These are phyloP conservation scores for Candida wancherniae DNA, from an alignment of 805 yeast genomes.

Conservation along the genomic window DNA sequence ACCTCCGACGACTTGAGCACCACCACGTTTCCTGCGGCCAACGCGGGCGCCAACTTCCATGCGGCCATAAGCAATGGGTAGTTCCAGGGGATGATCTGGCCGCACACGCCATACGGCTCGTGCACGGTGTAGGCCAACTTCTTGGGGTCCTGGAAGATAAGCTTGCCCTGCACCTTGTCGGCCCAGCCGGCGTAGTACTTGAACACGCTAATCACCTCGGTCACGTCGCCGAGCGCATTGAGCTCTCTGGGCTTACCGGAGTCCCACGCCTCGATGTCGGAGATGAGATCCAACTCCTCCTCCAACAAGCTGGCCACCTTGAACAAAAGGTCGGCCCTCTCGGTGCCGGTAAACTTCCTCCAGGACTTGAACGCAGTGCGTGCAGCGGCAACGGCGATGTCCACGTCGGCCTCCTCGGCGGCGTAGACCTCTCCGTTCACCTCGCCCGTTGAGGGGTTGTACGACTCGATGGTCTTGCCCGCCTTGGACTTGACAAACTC, in stretches of 20 bases:
- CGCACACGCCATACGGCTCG: slow-evolving; percentile 64
- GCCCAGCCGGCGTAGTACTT: slow-evolving; percentile 62
- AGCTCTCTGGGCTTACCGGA: slow-evolving; percentile 43
- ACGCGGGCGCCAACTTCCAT: slow-evolving; percentile 81
- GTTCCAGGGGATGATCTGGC: slow-evolving; percentile 71
- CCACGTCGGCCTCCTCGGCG: slow-evolving; percentile 40
- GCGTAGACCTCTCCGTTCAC: slow-evolving; percentile 38
- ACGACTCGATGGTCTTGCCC: slow-evolving; percentile 35
- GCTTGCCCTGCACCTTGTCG: slow-evolving; percentile 48
- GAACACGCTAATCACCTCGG: slow-evolving; percentile 40
- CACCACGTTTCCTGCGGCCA: slow-evolving; percentile 73
- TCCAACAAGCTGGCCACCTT: slow-evolving; percentile 35
- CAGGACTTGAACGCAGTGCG: slow-evolving; percentile 39
- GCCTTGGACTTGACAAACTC: slow-evolving; percentile 25
- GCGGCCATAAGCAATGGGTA: slow-evolving; percentile 65
- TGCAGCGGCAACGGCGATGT: slow-evolving; percentile 38
- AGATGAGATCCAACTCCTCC: slow-evolving; percentile 29
- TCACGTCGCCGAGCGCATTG: slow-evolving; percentile 48
- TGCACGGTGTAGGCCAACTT: slow-evolving; percentile 64
- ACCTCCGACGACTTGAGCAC: slow-evolving; percentile 72
- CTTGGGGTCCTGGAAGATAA: slow-evolving; percentile 39
- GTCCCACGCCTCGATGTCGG: slow-evolving; percentile 44
- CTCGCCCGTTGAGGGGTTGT: slow-evolving; percentile 42
- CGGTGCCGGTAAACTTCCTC: slow-evolving; percentile 43
- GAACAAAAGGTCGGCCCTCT: slow-evolving; percentile 33